Conservation (phyloP, 768 basidiomycete genomes). For the Cystobasidium onofrii region DNA sequence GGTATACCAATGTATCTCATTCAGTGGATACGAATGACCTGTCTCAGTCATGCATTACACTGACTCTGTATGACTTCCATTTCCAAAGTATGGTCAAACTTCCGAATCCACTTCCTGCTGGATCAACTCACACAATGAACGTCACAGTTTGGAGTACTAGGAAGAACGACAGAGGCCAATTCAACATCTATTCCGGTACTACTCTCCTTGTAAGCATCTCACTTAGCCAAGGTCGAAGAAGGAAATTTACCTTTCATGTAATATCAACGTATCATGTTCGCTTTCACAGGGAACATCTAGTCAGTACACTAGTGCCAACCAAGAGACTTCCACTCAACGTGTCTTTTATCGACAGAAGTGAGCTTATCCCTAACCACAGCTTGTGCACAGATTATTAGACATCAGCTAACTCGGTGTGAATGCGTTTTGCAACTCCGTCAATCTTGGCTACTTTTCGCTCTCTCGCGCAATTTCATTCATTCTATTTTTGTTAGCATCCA, state of each 20-base stretch:
- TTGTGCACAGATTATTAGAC: no score
- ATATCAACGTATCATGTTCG: neutral
- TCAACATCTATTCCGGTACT: neutral
- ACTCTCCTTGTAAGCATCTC: neutral
- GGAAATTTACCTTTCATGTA: neutral
- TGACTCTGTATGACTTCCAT: no score
- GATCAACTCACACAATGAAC: neutral
- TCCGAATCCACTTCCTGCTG: neutral
- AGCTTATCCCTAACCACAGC: neutral
- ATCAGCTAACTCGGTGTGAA: no score
- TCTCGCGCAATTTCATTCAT: no score
- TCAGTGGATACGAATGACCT: no score
- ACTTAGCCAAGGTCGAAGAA: neutral
- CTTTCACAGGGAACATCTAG: neutral
- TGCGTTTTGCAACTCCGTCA: no score
- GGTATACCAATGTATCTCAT: neutral
- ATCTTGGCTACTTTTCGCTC: no score
- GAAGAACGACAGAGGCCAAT: constrained; percentile 5
- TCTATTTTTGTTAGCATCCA: neutral
- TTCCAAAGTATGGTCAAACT: neutral
- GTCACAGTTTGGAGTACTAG: neutral
- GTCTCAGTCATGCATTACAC: no score
- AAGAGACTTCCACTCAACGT: neutral
- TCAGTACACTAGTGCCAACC: neutral
- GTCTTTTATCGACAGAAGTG: constrained; percentile 1